Evolutionary conservation across 805 yeast genomes (phyloP).

Genomic region (Komagataella ulmi): DNA sequence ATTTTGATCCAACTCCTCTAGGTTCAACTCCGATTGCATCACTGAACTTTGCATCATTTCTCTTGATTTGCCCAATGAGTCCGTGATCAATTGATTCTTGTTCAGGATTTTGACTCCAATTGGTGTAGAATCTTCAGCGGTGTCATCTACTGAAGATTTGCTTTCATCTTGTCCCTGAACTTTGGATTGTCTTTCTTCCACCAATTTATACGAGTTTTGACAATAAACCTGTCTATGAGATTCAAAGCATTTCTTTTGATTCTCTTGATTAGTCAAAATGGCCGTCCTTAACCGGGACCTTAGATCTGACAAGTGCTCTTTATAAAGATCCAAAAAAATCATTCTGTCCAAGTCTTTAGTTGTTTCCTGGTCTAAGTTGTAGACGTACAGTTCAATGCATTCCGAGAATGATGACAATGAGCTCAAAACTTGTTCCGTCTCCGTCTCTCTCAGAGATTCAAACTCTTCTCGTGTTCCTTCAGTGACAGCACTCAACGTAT

Average conservation of each 20-base stretch:
- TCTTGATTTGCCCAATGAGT: slow-evolving; percentile 31
- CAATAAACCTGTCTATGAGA: background rate
- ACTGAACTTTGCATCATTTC: slow-evolving; percentile 34
- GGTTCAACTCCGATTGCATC: slow-evolving; percentile 35
- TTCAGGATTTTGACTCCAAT: slow-evolving; percentile 24
- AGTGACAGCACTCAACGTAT: background rate
- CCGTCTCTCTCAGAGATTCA: background rate
- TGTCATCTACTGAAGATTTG: background rate
- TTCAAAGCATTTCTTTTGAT: background rate
- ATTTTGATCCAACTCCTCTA: slow-evolving; percentile 33
- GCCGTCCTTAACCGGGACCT: background rate
- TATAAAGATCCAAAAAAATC: background rate
- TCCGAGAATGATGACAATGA: background rate
- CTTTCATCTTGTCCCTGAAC: background rate
- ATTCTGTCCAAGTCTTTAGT: background rate
- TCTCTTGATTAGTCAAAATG: background rate
- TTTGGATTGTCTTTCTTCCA: background rate
- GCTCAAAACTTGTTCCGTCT: background rate
- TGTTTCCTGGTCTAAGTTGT: background rate
- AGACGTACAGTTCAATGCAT: background rate
- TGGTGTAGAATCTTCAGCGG: background rate
- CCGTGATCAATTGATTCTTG: slow-evolving; percentile 32
- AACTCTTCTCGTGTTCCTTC: background rate
- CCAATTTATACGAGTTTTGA: background rate
- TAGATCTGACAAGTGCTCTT: background rate